Conservation (phyloP, 495 filamentous ascomycete species). For the Acidiella bohemica region DNA sequence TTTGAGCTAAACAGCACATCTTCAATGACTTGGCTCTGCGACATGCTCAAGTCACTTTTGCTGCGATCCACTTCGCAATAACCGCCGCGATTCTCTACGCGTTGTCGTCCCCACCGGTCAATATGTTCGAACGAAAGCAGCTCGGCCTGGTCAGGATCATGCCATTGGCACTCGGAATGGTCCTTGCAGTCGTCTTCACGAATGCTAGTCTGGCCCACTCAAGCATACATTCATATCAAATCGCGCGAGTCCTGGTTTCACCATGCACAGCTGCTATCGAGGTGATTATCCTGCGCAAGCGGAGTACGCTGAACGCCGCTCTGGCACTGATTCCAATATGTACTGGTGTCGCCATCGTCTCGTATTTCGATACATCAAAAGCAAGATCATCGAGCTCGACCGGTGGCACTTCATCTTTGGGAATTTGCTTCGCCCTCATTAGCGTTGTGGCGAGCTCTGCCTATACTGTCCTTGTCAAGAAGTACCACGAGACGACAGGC, state of each 20-base stretch:
- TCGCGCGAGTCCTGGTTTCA: constrained; percentile 57
- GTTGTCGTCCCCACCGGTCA: constrained; percentile 48
- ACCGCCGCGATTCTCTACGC: constrained; percentile 29
- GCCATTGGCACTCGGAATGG: constrained; percentile 53
- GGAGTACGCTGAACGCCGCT: constrained; percentile 42
- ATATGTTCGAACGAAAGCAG: constrained; percentile 46
- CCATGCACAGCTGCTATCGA: constrained; percentile 56
- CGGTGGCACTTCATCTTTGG: constrained; percentile 7
- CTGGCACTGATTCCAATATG: constrained; percentile 51
- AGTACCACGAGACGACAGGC: constrained; percentile 12
- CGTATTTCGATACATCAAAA: constrained; percentile 55
- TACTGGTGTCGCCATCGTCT: constrained; percentile 52
- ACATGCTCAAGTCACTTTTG: constrained; percentile 54
- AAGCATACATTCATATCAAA: constrained; percentile 61
- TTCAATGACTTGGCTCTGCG: constrained; percentile 54
- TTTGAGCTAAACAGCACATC: no score
- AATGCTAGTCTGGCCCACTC: constrained; percentile 61
- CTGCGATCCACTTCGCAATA: constrained; percentile 55
- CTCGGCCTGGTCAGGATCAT: constrained; percentile 44
- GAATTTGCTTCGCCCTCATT: constrained; percentile 14
- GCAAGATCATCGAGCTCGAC: constrained; percentile 29
- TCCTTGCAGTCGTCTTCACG: constrained; percentile 59
- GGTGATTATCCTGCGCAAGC: constrained; percentile 47
- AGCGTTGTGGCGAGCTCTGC: constrained; percentile 6
- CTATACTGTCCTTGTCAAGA: constrained; percentile 16